Base-by-base conservation (phyloP, 208 protist species). In the Wallacemonas sp. region DNA sequence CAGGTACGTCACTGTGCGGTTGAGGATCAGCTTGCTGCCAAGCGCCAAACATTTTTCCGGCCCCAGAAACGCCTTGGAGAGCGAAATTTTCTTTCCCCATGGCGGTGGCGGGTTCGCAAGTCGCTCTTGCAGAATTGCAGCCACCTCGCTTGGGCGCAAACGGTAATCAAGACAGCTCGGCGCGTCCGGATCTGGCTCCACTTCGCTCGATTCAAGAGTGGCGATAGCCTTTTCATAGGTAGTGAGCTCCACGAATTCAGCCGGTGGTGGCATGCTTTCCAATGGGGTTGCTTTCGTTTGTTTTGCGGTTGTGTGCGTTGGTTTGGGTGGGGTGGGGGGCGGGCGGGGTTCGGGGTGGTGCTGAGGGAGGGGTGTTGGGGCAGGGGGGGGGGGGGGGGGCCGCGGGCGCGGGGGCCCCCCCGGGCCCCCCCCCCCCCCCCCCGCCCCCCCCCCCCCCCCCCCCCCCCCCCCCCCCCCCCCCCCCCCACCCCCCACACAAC, bases 11-110 rank as follows among this genome's bases (percentile, higher is more conserved):
- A 89, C 70, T 14, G 69, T 80, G 1, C 66, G 60, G 64, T 83
- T 85, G 8, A 82, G 55, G 61, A 85, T 82, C 3, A 89, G 54
- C 49, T 81, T 85, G 9, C 64, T 34, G 4, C 70, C 79, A 21
- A 89, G 38, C 28, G 42, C 33, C 15, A 77, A 22, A 54, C 79
- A 89, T 51, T 68, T 81, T 67, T 77, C 72, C n/a, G 72, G 49
- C 15, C 79, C 79, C 2, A 81, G 39, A 75, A 83, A 80, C 22
- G 66, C 60, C 6, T 63, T 58, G 39, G 72, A 41, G 17, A 82
- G 73, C 56, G 51, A 75, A 28, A 89, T 62, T 56, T 85, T 89
- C n/a, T 77, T 75, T 47, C 82, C 82, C 76, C 75, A 84, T 21
- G 65, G 82, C 1, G 77, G 75, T 15, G 82, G 78, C 38, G 82